Percentiles rank a stretch among this genome's conserved stretches.
These are phyloP conservation scores for Xylariaceae sp. DNA, from an alignment of 2,329 filamentous ascomycete genomes.

Conservation along the genomic window DNA sequence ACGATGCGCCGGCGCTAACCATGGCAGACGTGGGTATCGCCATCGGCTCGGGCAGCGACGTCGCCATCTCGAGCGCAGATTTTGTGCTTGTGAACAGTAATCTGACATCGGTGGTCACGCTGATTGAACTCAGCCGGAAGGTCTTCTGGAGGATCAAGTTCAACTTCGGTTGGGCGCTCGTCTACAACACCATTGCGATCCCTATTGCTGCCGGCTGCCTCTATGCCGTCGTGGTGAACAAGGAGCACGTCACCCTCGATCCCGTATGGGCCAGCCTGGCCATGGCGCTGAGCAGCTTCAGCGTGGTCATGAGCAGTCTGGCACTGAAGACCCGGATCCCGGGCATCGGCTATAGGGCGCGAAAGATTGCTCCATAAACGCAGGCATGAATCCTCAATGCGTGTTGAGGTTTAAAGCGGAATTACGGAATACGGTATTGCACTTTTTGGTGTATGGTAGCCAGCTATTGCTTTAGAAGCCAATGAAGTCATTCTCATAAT, in stretches of 20 bases:
- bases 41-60: constrained; percentile 82
- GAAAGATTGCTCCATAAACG: background rate
- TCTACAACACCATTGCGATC: constrained; percentile 81
- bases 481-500: too few relatives aligned
- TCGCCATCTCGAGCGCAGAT: constrained; percentile 80
- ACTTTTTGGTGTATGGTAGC: background rate
- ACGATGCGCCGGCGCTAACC: constrained; percentile 83
- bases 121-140: constrained; percentile 72
- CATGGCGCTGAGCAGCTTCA: constrained; percentile 92
- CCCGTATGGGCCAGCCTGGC: constrained; percentile 88
- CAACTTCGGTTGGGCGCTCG: constrained; percentile 85
- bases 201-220: constrained; percentile 83
- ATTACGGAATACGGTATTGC: background rate
- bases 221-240: constrained; percentile 60
- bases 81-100: constrained; percentile 82
- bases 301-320: constrained; percentile 84
- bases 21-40: constrained; percentile 85
- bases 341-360: constrained; percentile 44
- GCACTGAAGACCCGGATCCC: constrained; percentile 63
- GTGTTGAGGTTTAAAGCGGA: background rate
- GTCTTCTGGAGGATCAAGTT: constrained; percentile 82
- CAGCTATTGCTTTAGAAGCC: too few relatives aligned
- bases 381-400: background rate
- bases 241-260: constrained; percentile 69
- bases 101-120: constrained; percentile 72